Evolutionary conservation across 2,329 filamentous ascomycete genomes (phyloP).

Genomic region (Epichloe sp.): DNA sequence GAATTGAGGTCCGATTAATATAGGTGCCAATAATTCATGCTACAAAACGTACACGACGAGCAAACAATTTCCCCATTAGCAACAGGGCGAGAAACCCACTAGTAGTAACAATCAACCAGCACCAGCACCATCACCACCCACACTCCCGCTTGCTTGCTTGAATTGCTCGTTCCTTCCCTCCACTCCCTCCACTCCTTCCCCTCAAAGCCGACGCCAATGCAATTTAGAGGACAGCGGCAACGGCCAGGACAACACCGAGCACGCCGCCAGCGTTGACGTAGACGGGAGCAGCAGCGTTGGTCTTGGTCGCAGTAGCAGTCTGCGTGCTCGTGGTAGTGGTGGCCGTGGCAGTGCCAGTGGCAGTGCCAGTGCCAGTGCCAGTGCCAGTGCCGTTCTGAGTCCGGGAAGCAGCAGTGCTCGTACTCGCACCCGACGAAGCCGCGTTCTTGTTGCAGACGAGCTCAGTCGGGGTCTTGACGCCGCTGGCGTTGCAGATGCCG

Average conservation of each 20-base stretch:
- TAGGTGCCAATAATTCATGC: too few relatives aligned
- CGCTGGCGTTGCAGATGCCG: constrained; percentile 24
- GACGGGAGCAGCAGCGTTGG: constrained; percentile 2
- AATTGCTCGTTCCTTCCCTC: neutral
- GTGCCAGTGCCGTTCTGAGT: neutral
- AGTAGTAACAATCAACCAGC: neutral
- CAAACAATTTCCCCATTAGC: neutral
- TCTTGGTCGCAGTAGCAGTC: constrained; percentile 3
- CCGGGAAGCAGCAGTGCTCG: neutral
- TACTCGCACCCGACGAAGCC: constrained; percentile 5
- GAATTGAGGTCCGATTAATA: too few relatives aligned
- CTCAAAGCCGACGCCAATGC: neutral
- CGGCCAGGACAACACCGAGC: constrained; percentile 2
- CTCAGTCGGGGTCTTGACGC: constrained; percentile 22
- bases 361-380: neutral
- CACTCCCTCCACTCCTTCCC: too few relatives aligned
- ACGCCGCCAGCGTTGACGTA: constrained; percentile 1
- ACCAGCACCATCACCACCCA: neutral
- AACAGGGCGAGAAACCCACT: neutral
- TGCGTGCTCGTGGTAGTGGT: neutral
- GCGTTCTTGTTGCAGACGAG: constrained; percentile 21
- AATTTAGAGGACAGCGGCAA: constrained; percentile 2
- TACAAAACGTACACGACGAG: neutral
- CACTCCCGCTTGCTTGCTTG: neutral
- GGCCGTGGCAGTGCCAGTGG: neutral